Evolutionary conservation across 176 grass and related monocot species (phyloP), one percentile per base, ranked within the genome.

Genomic region (Tuctoria greenei): DNA sequence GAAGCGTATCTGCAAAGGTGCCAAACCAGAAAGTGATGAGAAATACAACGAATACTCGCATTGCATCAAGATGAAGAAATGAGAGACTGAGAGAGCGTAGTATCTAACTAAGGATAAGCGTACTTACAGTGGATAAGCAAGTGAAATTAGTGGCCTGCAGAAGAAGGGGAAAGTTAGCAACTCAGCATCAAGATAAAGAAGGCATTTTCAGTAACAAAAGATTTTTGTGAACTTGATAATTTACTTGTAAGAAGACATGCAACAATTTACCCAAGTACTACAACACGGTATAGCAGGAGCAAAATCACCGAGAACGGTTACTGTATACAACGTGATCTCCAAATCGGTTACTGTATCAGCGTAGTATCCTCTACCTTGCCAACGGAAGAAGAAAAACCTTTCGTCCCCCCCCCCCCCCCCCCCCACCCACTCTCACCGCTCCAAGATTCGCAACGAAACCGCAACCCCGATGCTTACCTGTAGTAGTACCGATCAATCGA

Each of bases 101-200:
- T 45, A 55, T 73, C 24, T 3, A 57, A 11, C 44, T 12, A 36
- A 61, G 3, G 25, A 73, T 4, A 83, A 50, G 28, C 23, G 44
- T 62, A 92, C 95, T 95, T 88, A 99, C 92, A 99, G 75, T 21
- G 89, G 95, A 79, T 99, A 99, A 88, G 88, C 92, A 80, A 95
- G 95, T 57, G 95, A 93, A 76, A 95, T 81, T 36, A 99, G 40
- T 8, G 95, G 92, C 82, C 92, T 99, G 92, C 36, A 86, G 86
- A 83, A 72, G 16, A 72, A 21, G 26, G 80, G 17, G 46, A 66
- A 6, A 44, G 36, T 4, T 31, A 31, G 61, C 14, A 66, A 54
- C 4, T 78, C 61, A 78, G 34, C 26, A 54, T 4, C 34, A 65
- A 23, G 3, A 45, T 0, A 31, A 77, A 16, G 15, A 73, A 72